These are phyloP conservation scores for Hyaloperonospora brassicae DNA, from an alignment of 352 stramenopile genomes.

Conservation along the genomic window DNA sequence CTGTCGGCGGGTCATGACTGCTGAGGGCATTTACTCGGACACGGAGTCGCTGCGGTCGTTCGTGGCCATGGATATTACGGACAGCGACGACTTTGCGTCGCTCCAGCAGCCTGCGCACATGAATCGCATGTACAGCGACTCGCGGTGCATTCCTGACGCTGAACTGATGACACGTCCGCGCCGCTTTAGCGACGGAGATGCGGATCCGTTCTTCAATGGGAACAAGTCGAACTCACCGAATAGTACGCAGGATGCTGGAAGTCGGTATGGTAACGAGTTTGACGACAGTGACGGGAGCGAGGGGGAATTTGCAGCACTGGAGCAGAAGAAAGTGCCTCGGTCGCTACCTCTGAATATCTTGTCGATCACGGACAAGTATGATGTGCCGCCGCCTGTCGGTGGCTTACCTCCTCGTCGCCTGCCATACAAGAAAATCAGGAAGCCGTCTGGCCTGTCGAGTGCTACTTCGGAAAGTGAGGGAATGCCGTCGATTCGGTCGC, in stretches of 20 bases:
- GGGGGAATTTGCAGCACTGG: conserved; percentile 14
- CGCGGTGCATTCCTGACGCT: conserved; percentile 31
- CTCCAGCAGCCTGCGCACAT: conserved; percentile 52
- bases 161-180: conserved; percentile 44
- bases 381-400: conserved; percentile 22
- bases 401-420: conserved; percentile 24
- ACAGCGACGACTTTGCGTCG: conserved; percentile 45
- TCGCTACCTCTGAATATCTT: conserved; percentile 20
- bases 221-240: conserved; percentile 22
- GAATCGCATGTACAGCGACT: conserved; percentile 70
- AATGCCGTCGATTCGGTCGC: conserved; percentile 31
- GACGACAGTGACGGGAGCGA: conserved; percentile 25
- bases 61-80: conserved; percentile 65
- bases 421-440: conserved; percentile 35
- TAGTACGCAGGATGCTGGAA: conserved; percentile 18
- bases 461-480: conserved; percentile 38
- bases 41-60: conserved; percentile 73
- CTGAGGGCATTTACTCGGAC: conserved; percentile 56
- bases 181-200: conserved; percentile 77
- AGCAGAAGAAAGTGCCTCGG: conserved; percentile 15
- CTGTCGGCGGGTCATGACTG: conserved; percentile 50
- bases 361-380: conserved; percentile 33
- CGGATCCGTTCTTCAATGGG: conserved; percentile 54
- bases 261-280: conserved; percentile 27
- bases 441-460: conserved; percentile 45